Conservation (phyloP, 2,329 filamentous ascomycete species). For the Ascochyta lentis region DNA sequence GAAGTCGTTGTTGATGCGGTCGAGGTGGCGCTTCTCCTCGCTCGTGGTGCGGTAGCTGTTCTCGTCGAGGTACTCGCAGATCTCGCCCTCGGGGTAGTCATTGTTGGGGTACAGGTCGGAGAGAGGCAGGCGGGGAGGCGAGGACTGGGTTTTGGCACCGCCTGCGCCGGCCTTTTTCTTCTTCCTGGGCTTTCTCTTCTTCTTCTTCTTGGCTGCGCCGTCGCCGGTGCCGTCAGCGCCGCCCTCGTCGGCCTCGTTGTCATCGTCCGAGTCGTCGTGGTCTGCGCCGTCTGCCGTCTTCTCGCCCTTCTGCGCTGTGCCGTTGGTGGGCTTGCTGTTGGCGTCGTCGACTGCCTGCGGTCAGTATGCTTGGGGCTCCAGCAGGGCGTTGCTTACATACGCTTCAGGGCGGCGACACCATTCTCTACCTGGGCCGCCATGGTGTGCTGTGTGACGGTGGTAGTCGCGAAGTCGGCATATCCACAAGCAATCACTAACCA, state of each 20-base stretch:
- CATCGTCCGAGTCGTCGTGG: slow-evolving; percentile 63
- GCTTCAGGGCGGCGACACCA: slow-evolving; percentile 47
- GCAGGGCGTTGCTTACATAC: slow-evolving; percentile 28
- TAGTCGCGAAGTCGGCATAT: slow-evolving; percentile 19
- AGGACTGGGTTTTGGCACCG: slow-evolving; percentile 72
- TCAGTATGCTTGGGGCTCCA: slow-evolving; percentile 6
- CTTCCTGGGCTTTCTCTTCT: slow-evolving; percentile 80
- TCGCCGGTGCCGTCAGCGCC: slow-evolving; percentile 48
- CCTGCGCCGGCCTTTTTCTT: slow-evolving; percentile 64
- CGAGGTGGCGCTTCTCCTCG: slow-evolving; percentile 84
- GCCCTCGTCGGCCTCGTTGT: slow-evolving; percentile 58
- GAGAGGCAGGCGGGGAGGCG: slow-evolving; percentile 76
- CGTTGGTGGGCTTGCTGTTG: slow-evolving; percentile 41
- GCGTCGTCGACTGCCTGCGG: slow-evolving; percentile 44
- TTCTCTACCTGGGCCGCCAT: slow-evolving; percentile 50
- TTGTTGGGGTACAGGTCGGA: slow-evolving; percentile 76
- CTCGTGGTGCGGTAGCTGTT: slow-evolving; percentile 80
- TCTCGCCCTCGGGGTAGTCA: slow-evolving; percentile 78
- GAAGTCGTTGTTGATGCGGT: slow-evolving; percentile 81
- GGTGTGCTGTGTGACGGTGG: slow-evolving; percentile 18
- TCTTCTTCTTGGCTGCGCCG: slow-evolving; percentile 72
- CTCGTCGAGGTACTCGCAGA: slow-evolving; percentile 78
- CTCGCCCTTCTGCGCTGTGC: slow-evolving; percentile 38
- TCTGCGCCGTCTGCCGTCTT: slow-evolving; percentile 56
- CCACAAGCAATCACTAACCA: neutral